phyloP scores from a whole-genome alignment of 371 early-diverging fungal genomes.

The Mortierella sp. region DNA sequence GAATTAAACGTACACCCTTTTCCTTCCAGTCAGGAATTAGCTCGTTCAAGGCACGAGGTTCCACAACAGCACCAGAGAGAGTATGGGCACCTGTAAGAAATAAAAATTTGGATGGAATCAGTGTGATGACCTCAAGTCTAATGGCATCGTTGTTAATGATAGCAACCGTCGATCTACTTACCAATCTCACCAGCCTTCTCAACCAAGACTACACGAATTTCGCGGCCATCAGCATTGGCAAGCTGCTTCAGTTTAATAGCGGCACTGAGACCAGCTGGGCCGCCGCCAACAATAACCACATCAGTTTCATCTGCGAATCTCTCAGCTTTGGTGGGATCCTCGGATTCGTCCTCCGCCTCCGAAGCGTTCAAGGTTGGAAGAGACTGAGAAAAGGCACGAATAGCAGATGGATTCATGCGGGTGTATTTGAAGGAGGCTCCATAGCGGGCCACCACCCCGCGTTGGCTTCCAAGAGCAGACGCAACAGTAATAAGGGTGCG shows the following conservation, averaged over 20 bases:
- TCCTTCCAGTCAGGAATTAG: constrained; percentile 98
- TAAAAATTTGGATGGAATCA: neutral
- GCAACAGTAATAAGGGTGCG: constrained; percentile 44
- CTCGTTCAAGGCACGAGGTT: constrained; percentile 93
- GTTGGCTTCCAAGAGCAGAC: constrained; percentile 32
- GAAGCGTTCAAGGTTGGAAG: constrained; percentile 31
- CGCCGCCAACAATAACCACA: constrained; percentile 97
- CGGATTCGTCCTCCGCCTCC: constrained; percentile 41
- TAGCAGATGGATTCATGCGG: constrained; percentile 7
- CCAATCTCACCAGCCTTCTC: constrained; percentile 98
- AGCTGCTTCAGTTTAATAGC: constrained; percentile 95
- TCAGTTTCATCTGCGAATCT: constrained; percentile 92
- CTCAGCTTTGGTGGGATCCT: constrained; percentile 56
- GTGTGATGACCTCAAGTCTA: neutral
- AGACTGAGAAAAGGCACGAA: constrained; percentile 52
- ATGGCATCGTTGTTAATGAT: neutral
- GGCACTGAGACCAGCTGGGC: constrained; percentile 95
- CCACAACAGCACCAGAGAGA: constrained; percentile 95
- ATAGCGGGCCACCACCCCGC: constrained; percentile 5
- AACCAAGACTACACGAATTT: constrained; percentile 90
- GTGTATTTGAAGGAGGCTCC: constrained; percentile 15
- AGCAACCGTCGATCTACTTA: constrained; percentile 24
- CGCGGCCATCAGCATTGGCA: constrained; percentile 87
- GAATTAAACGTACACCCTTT: constrained; percentile 70
- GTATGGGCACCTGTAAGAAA: constrained; percentile 84